phyloP scores from a whole-genome alignment of 2,329 filamentous ascomycete genomes.

The Fonsecaea pugnacius region DNA sequence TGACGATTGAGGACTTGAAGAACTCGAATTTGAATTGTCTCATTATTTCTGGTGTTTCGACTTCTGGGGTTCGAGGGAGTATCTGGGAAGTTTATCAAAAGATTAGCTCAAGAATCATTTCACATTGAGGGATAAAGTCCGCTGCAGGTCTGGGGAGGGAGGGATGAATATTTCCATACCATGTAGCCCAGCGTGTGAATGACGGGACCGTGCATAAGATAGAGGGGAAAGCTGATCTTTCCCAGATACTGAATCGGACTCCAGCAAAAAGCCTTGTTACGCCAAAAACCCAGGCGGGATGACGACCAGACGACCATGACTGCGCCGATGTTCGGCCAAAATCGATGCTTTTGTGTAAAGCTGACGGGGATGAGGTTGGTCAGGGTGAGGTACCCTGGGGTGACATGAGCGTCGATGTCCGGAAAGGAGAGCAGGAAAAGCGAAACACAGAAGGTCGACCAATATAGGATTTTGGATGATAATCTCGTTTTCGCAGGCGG shows the following conservation, averaged over 20 bases:
- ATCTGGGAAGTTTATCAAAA: constrained; percentile 15
- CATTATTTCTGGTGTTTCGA: constrained; percentile 37
- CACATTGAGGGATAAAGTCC: neutral
- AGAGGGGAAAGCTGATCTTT: constrained; percentile 54
- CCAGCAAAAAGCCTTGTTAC: constrained; percentile 48
- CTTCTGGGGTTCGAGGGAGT: constrained; percentile 44
- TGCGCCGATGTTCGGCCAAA: constrained; percentile 50
- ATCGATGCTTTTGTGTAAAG: constrained; percentile 51
- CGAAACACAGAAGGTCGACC: constrained; percentile 45
- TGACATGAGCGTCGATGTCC: constrained; percentile 44
- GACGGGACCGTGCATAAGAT: constrained; percentile 53
- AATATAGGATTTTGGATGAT: constrained; percentile 40
- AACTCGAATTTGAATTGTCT: constrained; percentile 47
- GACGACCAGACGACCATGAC: constrained; percentile 50
- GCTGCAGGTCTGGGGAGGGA: neutral
- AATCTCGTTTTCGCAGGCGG: neutral
- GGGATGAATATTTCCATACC: constrained; percentile 38
- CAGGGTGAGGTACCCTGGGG: constrained; percentile 50
- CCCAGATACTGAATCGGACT: constrained; percentile 52
- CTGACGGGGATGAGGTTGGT: constrained; percentile 46
- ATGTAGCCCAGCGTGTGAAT: constrained; percentile 50
- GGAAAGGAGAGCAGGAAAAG: constrained; percentile 51
- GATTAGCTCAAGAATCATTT: constrained; percentile 4
- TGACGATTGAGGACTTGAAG: constrained; percentile 47
- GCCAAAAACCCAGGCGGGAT: constrained; percentile 46